Evolutionary conservation across 2,329 filamentous ascomycete species (phyloP), one percentile per base, ranked within the genome.

Genomic region (Apiospora rasikravindrae): DNA sequence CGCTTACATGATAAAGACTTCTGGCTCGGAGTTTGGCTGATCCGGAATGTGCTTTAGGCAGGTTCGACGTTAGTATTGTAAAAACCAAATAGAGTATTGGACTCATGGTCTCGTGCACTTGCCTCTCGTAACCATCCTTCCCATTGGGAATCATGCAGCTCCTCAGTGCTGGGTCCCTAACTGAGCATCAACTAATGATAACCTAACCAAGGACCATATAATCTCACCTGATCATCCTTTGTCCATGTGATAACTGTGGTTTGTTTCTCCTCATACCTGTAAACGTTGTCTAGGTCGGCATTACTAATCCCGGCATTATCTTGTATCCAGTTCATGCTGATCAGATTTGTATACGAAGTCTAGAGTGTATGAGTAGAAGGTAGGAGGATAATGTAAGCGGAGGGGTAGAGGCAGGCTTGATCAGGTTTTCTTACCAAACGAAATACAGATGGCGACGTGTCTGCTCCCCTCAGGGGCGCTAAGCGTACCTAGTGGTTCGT

Each of bases 311-410:
- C 67, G 0, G 68, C 16, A 5, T 73, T 47, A 4, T 74, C 71
- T 57, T 40, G 69, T 2, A 51, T 33, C 72, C 72, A 75, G n/a
- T 75, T 71, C 71, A 75, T 75, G 13, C 26, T 10, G 49, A 51
- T 13, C 4, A 44, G 14, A 14, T 5, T 6, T 13, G 42, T 13
- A 44, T 44, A n/a, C n/a, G n/a, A n/a, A n/a, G n/a, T n/a, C n/a
- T n/a, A n/a, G n/a, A n/a, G n/a, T n/a, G n/a, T n/a, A n/a, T n/a
- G n/a, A n/a, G n/a, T n/a, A n/a, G n/a, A n/a, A n/a, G n/a, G n/a
- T n/a, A n/a, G n/a, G n/a, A n/a, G n/a, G n/a, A n/a, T n/a, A n/a
- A n/a, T n/a, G n/a, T n/a, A n/a, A n/a, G n/a, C n/a, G n/a, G n/a
- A n/a, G n/a, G n/a, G n/a, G n/a, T n/a, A n/a, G n/a, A n/a, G n/a